Evolutionary conservation across 2,329 filamentous ascomycete species (phyloP).

Genomic region (Thelonectria blattea): DNA sequence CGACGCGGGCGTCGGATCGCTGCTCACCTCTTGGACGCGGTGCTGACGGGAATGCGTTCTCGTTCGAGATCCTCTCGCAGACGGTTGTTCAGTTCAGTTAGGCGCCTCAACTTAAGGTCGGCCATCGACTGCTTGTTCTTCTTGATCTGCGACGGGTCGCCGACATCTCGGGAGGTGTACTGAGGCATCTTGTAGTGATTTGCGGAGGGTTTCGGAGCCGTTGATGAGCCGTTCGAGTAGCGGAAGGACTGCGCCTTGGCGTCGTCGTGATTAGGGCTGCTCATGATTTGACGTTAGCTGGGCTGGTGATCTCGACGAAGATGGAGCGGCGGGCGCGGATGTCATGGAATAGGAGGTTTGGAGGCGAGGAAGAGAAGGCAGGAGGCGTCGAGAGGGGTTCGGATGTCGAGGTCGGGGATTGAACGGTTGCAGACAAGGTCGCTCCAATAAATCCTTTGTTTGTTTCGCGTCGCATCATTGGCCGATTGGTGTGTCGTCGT

Average conservation of each 20-base stretch:
- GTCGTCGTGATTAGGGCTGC: constrained; percentile 28
- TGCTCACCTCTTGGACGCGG: constrained; percentile 83
- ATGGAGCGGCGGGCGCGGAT: constrained; percentile 14
- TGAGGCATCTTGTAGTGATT: constrained; percentile 61
- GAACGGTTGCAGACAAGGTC: constrained; percentile 9
- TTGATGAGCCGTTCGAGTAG: constrained; percentile 22
- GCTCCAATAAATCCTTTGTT: constrained; percentile 22
- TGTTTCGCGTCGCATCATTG: constrained; percentile 20
- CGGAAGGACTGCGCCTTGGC: constrained; percentile 23
- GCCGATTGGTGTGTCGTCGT: constrained; percentile 22
- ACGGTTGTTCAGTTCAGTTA: constrained; percentile 96
- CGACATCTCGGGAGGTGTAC: constrained; percentile 71
- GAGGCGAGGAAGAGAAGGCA: not conserved
- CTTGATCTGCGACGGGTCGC: constrained; percentile 72
- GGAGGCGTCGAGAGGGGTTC: constrained; percentile 4
- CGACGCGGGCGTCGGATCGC: not conserved
- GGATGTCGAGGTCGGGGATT: constrained; percentile 7
- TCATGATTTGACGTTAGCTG: constrained; percentile 27
- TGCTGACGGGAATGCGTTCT: constrained; percentile 93
- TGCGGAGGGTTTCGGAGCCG: constrained; percentile 24
- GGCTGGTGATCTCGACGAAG: not conserved
- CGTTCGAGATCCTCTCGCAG: constrained; percentile 95
- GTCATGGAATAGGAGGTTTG: constrained; percentile 9
- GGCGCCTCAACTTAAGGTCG: constrained; percentile 92
- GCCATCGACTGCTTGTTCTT: constrained; percentile 99